Base-by-base conservation (phyloP, 1,284 basidiomycete genomes). In the Leccinum huronense region DNA sequence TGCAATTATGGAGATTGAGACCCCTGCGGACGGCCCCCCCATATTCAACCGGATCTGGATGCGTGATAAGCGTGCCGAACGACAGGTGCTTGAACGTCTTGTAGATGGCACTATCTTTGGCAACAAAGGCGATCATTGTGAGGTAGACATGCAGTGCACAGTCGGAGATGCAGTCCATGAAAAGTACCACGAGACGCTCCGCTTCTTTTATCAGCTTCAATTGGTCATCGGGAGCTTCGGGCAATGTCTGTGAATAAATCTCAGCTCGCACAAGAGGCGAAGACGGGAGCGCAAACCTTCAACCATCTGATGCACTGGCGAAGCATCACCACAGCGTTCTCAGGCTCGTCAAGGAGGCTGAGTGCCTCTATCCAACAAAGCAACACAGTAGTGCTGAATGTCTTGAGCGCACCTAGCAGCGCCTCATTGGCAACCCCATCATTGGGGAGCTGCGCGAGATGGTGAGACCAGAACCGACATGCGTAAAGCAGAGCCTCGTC, bases 141-240 rank as follows among this genome's bases (percentile, higher is more conserved):
- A 64, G 45, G 53, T 75, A 64, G 16, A 67, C 58, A 16, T 73
- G 73, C 31, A 72, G 51, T 2, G 72, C 72, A 30, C 69, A 71
- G 38, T 72, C 60, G 8, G 66, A 66, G 23, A 73, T 71, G 48
- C 61, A 59, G 3, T 74, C 69, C 62, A 62, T 72, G 57, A 36
- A 67, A 19, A 69, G 59, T 16, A 72, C 65, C 13, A 71, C 62
- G 2, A 74, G 59, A 16, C 63, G 70, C 16, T 72, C 68, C 13
- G 67, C 67, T 7, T 70, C 51, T 34, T 70, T 30, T 9, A 72
- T 16, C 10, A 73, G 23, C 7, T 1, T 6, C 1, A 71, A 0
- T 2, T 57, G 19, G 16, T 71, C 63, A 9, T 13, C 5, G 7
- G 66, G 68, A 10, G 33, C 57, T 1, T 61, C 51, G 3, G 8